Conservation (phyloP, 495 filamentous ascomycete genomes). For the Penicillium tannophilum region DNA sequence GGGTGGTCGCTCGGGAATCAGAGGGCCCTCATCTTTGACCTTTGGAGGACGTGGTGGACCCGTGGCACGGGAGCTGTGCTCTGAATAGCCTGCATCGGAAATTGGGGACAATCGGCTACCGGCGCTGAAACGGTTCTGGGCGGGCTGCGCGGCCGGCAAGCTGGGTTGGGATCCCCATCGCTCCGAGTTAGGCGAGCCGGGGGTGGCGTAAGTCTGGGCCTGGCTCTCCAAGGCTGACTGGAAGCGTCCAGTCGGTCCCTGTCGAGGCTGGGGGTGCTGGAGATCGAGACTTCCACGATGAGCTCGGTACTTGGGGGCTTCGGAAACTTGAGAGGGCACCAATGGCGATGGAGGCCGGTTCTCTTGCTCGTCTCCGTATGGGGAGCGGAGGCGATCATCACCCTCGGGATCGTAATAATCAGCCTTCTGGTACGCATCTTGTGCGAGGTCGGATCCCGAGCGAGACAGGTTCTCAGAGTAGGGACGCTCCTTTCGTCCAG, state of each 20-base stretch:
- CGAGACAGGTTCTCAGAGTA: slow-evolving; percentile 59
- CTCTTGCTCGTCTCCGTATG: slow-evolving; percentile 57
- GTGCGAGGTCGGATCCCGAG: slow-evolving; percentile 69
- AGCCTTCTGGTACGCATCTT: slow-evolving; percentile 62
- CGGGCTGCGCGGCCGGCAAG: slow-evolving; percentile 42
- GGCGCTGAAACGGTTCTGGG: slow-evolving; percentile 44
- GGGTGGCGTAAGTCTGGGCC: slow-evolving; percentile 68
- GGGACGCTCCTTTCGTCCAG: slow-evolving; percentile 51
- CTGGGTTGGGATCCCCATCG: slow-evolving; percentile 70
- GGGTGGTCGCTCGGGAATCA: slow-evolving; percentile 50
- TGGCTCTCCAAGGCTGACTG: slow-evolving; percentile 78
- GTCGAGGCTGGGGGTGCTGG: slow-evolving; percentile 87
- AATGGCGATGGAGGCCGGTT: slow-evolving; percentile 62
- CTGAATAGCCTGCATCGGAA: slow-evolving; percentile 54
- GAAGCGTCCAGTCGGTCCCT: slow-evolving; percentile 78
- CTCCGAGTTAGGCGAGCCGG: slow-evolving; percentile 69
- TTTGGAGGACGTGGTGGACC: slow-evolving; percentile 57
- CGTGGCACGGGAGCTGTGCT: slow-evolving; percentile 36
- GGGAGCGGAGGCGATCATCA: slow-evolving; percentile 72
- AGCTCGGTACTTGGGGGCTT: slow-evolving; percentile 87
- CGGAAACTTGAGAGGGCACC: slow-evolving; percentile 65
- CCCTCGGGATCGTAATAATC: slow-evolving; percentile 65
- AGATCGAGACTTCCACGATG: slow-evolving; percentile 88
- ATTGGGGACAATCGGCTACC: slow-evolving; percentile 54
- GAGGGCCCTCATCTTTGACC: slow-evolving; percentile 53